A percentile compares a stretch with the other conserved stretches of the same genome.
These are phyloP conservation scores for Cadophora gregata DNA, from an alignment of 2,329 filamentous ascomycete species.

Conservation along the genomic window DNA sequence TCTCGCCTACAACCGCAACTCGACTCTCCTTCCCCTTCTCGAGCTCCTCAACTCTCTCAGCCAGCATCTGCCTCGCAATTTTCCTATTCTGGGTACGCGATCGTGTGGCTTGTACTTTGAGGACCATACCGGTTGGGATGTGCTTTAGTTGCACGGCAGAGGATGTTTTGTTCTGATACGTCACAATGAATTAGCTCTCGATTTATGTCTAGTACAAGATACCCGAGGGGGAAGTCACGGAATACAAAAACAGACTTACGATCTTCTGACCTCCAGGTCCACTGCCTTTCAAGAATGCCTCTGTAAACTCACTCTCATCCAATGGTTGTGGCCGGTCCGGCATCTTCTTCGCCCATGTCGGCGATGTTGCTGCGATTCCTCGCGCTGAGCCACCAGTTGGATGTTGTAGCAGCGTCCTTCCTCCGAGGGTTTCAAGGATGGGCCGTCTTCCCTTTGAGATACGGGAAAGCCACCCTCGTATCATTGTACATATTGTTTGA, in stretches of 20 bases:
- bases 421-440: slow-evolving; percentile 24
- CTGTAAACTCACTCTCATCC: slow-evolving; percentile 78
- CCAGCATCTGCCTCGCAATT: slow-evolving; percentile 76
- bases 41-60: slow-evolving; percentile 64
- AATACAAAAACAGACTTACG: slow-evolving; percentile 53
- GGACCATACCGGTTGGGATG: slow-evolving; percentile 85
- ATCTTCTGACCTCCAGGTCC: slow-evolving; percentile 97
- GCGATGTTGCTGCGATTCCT: slow-evolving; percentile 28
- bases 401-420: not conserved
- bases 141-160: slow-evolving; percentile 95
- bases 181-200: slow-evolving; percentile 17
- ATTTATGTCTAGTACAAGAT: not conserved
- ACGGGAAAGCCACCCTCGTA: slow-evolving; percentile 31
- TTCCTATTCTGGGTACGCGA: slow-evolving; percentile 87
- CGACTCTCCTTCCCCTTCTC: slow-evolving; percentile 74
- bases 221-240: not conserved
- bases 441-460: slow-evolving; percentile 18
- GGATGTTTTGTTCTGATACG: slow-evolving; percentile 84
- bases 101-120: slow-evolving; percentile 93
- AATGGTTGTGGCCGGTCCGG: slow-evolving; percentile 77
- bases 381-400: slow-evolving; percentile 17
- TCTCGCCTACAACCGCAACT: slow-evolving; percentile 65
- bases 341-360: slow-evolving; percentile 59
- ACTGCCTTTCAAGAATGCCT: slow-evolving; percentile 87
- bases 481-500: slow-evolving; percentile 40